Percentiles rank a stretch among this genome's conserved stretches.
These are phyloP conservation scores for Colletotrichum lini DNA, from an alignment of 2,329 filamentous ascomycete genomes.

Conservation along the genomic window DNA sequence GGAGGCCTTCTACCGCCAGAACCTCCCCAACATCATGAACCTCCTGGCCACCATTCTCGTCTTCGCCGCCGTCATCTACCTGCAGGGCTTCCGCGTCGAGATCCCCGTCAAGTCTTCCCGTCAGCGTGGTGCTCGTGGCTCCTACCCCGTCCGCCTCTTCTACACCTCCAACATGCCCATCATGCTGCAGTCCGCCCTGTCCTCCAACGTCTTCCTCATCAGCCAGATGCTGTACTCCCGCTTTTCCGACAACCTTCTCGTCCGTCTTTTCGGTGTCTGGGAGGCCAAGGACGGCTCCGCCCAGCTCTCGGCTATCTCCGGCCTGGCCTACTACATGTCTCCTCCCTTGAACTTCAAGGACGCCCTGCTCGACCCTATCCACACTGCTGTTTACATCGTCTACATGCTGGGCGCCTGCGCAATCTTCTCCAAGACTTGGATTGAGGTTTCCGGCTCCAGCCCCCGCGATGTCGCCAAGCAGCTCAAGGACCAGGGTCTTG, in stretches of 20 bases:
- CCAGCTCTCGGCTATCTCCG: conserved; percentile 93
- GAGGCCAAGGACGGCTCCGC: conserved; percentile 96
- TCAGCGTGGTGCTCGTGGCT: conserved; percentile 98
- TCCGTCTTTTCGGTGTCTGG: conserved; percentile 98
- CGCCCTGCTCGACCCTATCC: conserved; percentile 95
- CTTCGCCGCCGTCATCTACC: conserved; percentile 98
- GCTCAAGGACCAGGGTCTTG: conserved; percentile 98
- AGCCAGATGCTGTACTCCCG: conserved; percentile 99
- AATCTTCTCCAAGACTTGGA: conserved; percentile 99
- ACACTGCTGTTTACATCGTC: conserved; percentile 93
- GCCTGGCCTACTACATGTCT: conserved; percentile 99
- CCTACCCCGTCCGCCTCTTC: conserved; percentile 98
- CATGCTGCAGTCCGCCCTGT: conserved; percentile 99
- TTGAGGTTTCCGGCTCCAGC: conserved; percentile 97
- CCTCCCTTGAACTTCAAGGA: conserved; percentile 98
- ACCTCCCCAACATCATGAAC: conserved; percentile 99
- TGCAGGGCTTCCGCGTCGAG: conserved; percentile 99
- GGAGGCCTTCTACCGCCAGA: conserved; percentile 99
- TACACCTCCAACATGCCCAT: conserved; percentile 99
- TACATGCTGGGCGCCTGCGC: conserved; percentile 99
- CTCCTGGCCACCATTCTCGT: conserved; percentile 91
- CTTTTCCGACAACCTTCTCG: conserved; percentile 98
- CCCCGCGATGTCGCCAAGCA: conserved; percentile 99
- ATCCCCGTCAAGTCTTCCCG: conserved; percentile 99
- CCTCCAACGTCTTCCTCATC: conserved; percentile 99